These are phyloP conservation scores for Suhomyces pyralidae DNA, from an alignment of 805 yeast genomes.

Conservation along the genomic window DNA sequence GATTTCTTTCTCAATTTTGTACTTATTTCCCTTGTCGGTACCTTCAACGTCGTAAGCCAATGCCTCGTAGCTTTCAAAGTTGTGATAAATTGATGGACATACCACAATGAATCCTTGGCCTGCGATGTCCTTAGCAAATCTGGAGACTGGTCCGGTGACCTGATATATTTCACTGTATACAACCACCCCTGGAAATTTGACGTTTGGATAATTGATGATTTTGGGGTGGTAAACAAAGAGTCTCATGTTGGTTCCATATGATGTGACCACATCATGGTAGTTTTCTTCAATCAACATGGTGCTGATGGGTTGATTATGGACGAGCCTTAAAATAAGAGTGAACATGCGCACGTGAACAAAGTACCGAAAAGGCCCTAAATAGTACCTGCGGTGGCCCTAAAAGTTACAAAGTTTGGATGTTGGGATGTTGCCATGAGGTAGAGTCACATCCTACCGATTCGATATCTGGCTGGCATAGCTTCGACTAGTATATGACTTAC, in stretches of 20 bases:
- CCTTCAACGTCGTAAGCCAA: conserved; percentile 69
- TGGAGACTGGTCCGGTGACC: conserved; percentile 75
- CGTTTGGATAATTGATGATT: conserved; percentile 70
- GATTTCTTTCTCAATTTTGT: conserved; percentile 64
- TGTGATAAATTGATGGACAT: conserved; percentile 79
- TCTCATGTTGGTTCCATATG: conserved; percentile 65
- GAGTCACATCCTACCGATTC: too few species aligned
- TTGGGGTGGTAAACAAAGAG: conserved; percentile 65
- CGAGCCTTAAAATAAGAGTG: neutral
- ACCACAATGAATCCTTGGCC: conserved; percentile 76
- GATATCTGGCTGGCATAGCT: too few species aligned
- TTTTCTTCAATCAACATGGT: conserved; percentile 67
- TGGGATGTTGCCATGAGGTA: too few species aligned
- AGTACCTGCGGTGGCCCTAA: too few species aligned
- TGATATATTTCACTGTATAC: conserved; percentile 81
- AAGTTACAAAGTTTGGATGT: neutral
- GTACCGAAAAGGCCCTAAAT: too few species aligned
- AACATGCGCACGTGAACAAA: neutral
- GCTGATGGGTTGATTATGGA: neutral
- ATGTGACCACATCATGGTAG: conserved; percentile 61
- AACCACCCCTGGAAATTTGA: conserved; percentile 76
- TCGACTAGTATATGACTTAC: too few species aligned
- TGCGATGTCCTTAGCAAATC: conserved; percentile 76
- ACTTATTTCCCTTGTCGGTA: conserved; percentile 69
- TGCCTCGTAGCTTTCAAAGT: conserved; percentile 62